A percentile compares a stretch with the other conserved stretches of the same genome.
These are phyloP conservation scores for Podila horticola DNA, from an alignment of 192 early-diverging fungal genomes.

Conservation along the genomic window DNA sequence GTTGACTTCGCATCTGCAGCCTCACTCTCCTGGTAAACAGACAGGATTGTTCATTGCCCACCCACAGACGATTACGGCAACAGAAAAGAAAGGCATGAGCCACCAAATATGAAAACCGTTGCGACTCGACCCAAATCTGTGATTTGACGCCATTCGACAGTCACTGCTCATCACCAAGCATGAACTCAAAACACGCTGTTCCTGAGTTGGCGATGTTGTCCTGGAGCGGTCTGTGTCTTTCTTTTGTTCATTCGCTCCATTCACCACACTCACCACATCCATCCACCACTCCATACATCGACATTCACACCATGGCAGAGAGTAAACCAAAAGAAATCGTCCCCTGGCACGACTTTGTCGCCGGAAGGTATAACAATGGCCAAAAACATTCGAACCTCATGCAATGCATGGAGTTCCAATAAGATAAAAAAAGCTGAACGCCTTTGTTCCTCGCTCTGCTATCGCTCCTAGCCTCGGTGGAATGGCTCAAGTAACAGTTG, in stretches of 20 bases:
- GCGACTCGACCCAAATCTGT: background rate
- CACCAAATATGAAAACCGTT: no score
- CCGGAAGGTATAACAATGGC: slow-evolving; percentile 35
- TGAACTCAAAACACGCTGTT: background rate
- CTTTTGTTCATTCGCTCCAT: background rate
- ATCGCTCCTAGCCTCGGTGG: slow-evolving; percentile 30
- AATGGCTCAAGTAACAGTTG: slow-evolving; percentile 60
- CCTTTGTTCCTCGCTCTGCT: background rate
- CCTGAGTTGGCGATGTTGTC: background rate
- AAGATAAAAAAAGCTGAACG: background rate
- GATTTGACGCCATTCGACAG: slow-evolving; percentile 4
- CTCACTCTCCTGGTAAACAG: background rate
- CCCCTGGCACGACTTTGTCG: slow-evolving; percentile 51
- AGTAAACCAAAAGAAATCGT: slow-evolving; percentile 42
- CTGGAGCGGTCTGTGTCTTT: background rate
- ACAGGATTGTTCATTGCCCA: background rate
- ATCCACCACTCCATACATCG: background rate
- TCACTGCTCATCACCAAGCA: background rate
- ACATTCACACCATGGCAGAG: slow-evolving; percentile 11
- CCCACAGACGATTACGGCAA: no score
- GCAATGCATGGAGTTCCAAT: no score
- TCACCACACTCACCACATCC: background rate
- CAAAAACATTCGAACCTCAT: no score
- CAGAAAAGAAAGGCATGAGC: no score
- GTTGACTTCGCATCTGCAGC: background rate